Evolutionary conservation across 1,284 basidiomycete species (phyloP), one percentile per base, ranked within the genome.

Genomic region (Leccinum fallax): DNA sequence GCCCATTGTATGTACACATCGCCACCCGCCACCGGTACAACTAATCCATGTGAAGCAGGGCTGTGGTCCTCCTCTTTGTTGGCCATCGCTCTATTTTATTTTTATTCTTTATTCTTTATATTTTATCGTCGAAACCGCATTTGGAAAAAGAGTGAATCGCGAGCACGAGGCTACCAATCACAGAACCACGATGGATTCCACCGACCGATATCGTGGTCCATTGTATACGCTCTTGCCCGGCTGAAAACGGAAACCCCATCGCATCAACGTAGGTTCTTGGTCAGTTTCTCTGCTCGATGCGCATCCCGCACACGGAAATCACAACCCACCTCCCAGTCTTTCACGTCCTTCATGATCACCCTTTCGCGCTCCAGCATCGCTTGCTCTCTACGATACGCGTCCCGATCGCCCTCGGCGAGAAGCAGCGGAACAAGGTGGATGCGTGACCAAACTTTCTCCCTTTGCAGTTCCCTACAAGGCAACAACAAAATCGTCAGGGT

Each of bases 341-440:
- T 84, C 46, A 98, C 95, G 72, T 95, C 93, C 80, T 93, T 94
- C 96, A 99, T 99, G 73, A 98, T 94, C 80, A 89, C 90, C 79
- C 85, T 85, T 79, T 99, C 97, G 59, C 95, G 80, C 56, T 81
- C 89, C 61, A 91, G 56, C 55, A 89, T 87, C n/a, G 94, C 95
- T 71, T 90, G 83, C 71, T 89, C 81, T 57, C 95, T 85, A 68
- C 95, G 85, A 82, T 93, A 96, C 56, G 85, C 83, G 76, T 97
- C 95, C 62, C 97, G 89, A 80, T 99, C 96, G 15, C 90, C 89
- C 77, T 99, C 96, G 55, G 96, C 96, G 67, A 96, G 84, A 53
- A 97, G 83, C 63, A 98, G 77, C 16, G 97, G 97, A 49, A 97
- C 92, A 53, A 98, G 85, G 81, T 99, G 88, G 74, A 99, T 97